Conservation (phyloP, 1,284 basidiomycete genomes). For the Sporisorium graminicola region DNA sequence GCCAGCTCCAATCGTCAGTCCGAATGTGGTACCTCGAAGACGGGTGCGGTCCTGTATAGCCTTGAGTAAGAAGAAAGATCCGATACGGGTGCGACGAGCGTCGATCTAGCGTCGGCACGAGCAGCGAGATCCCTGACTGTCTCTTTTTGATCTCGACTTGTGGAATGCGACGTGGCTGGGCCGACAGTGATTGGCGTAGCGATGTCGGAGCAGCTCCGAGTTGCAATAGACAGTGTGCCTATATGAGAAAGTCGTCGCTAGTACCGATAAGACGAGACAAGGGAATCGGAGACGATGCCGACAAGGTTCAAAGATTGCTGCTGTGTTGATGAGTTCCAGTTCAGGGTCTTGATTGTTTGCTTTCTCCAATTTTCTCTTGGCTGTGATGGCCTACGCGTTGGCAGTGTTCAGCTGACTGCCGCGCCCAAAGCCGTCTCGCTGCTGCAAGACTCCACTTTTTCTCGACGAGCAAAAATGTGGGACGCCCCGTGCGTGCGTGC, state of each 20-base stretch:
- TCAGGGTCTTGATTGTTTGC: background rate
- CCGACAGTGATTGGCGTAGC: background rate
- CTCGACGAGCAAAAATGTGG: background rate
- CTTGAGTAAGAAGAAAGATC: background rate
- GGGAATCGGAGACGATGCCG: constrained; percentile 3
- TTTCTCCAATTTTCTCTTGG: background rate
- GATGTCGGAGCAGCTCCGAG: background rate
- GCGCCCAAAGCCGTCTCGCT: too few species aligned
- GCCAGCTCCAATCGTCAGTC: background rate
- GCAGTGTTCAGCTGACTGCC: background rate
- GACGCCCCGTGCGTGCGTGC: constrained; percentile 19
- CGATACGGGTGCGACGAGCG: background rate
- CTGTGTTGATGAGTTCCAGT: background rate
- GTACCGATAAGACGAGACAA: background rate
- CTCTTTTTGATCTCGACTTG: too few species aligned
- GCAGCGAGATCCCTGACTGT: too few species aligned
- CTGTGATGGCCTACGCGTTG: background rate
- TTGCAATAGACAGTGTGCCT: background rate
- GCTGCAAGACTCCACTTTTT: constrained; percentile 1
- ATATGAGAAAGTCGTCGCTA: background rate
- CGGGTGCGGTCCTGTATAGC: background rate
- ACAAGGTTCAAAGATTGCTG: background rate
- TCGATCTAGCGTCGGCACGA: background rate
- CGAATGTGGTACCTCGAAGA: background rate
- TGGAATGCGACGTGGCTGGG: background rate